These are phyloP conservation scores for Kazachstania viticola DNA, from an alignment of 805 yeast species.

Conservation along the genomic window DNA sequence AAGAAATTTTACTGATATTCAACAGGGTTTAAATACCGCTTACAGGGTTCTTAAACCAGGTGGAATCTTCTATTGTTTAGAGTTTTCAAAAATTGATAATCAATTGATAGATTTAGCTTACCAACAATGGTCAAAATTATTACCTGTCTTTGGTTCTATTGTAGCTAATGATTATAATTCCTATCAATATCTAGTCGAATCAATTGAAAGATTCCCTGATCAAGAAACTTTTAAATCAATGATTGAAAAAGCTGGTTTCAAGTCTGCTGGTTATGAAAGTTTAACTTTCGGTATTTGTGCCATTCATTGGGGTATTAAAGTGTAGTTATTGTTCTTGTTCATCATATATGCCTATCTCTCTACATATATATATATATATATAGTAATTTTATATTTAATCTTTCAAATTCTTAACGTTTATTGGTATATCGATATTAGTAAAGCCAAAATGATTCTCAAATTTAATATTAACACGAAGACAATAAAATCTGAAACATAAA, in stretches of 20 bases:
- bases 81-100: slow-evolving; percentile 85
- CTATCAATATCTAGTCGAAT: slow-evolving; percentile 91
- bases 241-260: slow-evolving; percentile 94
- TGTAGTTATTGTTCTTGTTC: slow-evolving; percentile 29
- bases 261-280: slow-evolving; percentile 86
- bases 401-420: slow-evolving; percentile 26
- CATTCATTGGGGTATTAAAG: slow-evolving; percentile 88
- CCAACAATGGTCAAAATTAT: slow-evolving; percentile 75
- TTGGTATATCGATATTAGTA: slow-evolving; percentile 27
- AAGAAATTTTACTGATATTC: slow-evolving; percentile 90
- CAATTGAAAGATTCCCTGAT: slow-evolving; percentile 81
- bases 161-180: slow-evolving; percentile 93
- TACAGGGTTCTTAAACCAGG: slow-evolving; percentile 94
- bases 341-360: not conserved
- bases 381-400: not conserved
- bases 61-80: slow-evolving; percentile 93
- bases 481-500: slow-evolving; percentile 46
- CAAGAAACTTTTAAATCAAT: slow-evolving; percentile 84
- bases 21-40: slow-evolving; percentile 90
- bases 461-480: slow-evolving; percentile 36
- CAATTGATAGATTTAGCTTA: slow-evolving; percentile 63
- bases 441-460: slow-evolving; percentile 29
- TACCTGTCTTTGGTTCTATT: slow-evolving; percentile 93
- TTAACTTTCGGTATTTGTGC: slow-evolving; percentile 93
- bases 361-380: slow-evolving; percentile 1